Base-by-base conservation (phyloP, 78 protist species). In the Mantamonas sphyraenae region DNA sequence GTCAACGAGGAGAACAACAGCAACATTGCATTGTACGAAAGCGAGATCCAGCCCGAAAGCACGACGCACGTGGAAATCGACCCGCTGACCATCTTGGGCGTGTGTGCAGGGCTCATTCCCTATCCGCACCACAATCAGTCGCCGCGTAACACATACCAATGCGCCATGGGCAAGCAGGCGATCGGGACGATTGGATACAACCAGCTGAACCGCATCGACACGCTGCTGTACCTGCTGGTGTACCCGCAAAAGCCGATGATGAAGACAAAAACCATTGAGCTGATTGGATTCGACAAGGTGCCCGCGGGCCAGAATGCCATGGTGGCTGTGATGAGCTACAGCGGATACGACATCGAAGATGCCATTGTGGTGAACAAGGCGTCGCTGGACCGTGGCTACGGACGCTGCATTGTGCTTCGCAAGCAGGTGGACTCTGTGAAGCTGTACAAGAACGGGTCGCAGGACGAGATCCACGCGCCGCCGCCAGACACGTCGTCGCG, bases 131-230 rank as follows among this genome's bases (percentile, higher is more conserved):
- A 98, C 91, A 98, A 98, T 73, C 99, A 98, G 79, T 94, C 99
- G 19, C 99, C 99, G 5, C 88, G 99, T 20, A 98, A 98, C 83
- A 98, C 99, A 8, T 79, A 72, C 62, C 87, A 94, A 79, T 93
- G 97, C 68, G 98, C 99, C 40, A 97, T 97, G 99, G 99, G 99
- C 74, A 98, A 98, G 89, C 99, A 98, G 79, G 98, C 99, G 26
- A 95, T 98, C 57, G 99, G 99, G 19, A 65, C 88, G 55, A 93
- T 98, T 62, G 98, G 97, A 7, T 83, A 76, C 77, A 97, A 98
- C 85, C 99, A 96, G 79, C 53, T 77, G 17, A 35, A 71, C 16
- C 90, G 99, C 61, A 86, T 95, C 42, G 99, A 98, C 84, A 95
- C 99, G 3, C 78, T 96, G 31, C 74, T 89, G 45, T 86, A 90